Evolutionary conservation across 2,329 filamentous ascomycete genomes (phyloP), one percentile per base, ranked within the genome.

Genomic region (Rasamsonia emersonii): DNA sequence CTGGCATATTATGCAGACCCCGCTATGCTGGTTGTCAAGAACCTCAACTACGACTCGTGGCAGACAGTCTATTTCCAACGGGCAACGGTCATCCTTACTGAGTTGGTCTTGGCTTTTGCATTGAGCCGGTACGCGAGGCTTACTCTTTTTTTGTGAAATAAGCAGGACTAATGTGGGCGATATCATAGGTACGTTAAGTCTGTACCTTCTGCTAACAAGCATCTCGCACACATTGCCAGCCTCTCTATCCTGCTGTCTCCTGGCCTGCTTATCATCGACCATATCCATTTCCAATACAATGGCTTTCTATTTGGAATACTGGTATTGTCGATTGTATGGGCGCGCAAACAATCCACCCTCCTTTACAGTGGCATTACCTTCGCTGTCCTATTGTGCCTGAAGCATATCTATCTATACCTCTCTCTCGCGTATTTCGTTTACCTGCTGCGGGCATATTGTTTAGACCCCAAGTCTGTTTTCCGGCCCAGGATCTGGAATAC

Each of bases 211-310:
- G 54, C 61, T 5, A 73, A 75, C n/a, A 86, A 78, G 51, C 77
- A 77, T 26, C 77, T 84, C 28, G 82, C 86, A 8, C 86, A 95
- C 52, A 85, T 83, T 15, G 84, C 82, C 28, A 86, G 88, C 15
- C 70, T 96, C 35, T 95, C 89, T 1, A 79, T 98, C 37, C 67
- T 96, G 3, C 74, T 96, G 9, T 96, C 88, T 0, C 91, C 91
- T 0, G 91, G 89, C 2, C 74, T 98, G 20, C 70, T 98, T 38
- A 93, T 98, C 54, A 96, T 98, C 57, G 91, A 98, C 53, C 91
- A 98, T 57, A 89, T 95, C 43, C 88, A 95, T 59, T 98, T 98
- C 59, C 91, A 98, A 67, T 98, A 98, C 67, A 98, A 98, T 65
- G 89, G 91, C 24, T 86, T 88, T 62, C 77, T 98, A 62, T 98